Evolutionary conservation across 2,329 filamentous ascomycete genomes (phyloP), one percentile per base, ranked within the genome.

Genomic region (Dendryphion nanum): DNA sequence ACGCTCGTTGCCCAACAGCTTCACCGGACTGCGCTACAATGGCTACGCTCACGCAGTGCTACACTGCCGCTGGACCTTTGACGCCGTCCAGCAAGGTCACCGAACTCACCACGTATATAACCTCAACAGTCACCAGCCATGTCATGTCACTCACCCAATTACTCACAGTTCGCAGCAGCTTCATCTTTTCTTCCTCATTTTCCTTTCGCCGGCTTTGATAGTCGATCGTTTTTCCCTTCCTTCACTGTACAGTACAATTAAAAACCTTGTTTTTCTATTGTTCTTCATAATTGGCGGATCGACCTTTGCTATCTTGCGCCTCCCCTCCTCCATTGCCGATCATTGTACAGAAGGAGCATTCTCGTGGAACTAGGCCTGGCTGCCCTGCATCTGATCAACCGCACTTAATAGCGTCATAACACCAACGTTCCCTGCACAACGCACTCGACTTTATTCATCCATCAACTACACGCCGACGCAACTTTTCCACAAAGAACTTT

Each of bases 301-400:
- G 10, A 30, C 13, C 16, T 15, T 8, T 30, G 15, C 10, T 13
- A 13, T 14, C 12, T 30, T 30, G 29, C n/a, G n/a, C n/a, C n/a
- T n/a, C n/a, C n/a, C n/a, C n/a, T n/a, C 20, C 23, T 47, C 38
- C 48, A 37, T 51, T 51, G 51, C 47, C 50, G 51, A 59, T 58
- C 58, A 46, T 42, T 44, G 30, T 38, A 41, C 51, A 38, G 42
- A 54, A 55, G 42, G 42, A 55, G 49, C 45, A 32, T 38, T 33
- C 34, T n/a, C 29, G 8, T 8, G 8, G 23, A n/a, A 30, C 37
- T 23, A 42, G 41, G 40, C 40, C 42, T 37, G 41, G 48, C 35
- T 51, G 50, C 44, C 37, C 40, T n/a, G n/a, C n/a, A n/a, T n/a
- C n/a, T n/a, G n/a, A n/a, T n/a, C n/a, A n/a, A n/a, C n/a, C n/a